Conservation (phyloP, 2,329 filamentous ascomycete species). For the Aspergillus fructus region DNA sequence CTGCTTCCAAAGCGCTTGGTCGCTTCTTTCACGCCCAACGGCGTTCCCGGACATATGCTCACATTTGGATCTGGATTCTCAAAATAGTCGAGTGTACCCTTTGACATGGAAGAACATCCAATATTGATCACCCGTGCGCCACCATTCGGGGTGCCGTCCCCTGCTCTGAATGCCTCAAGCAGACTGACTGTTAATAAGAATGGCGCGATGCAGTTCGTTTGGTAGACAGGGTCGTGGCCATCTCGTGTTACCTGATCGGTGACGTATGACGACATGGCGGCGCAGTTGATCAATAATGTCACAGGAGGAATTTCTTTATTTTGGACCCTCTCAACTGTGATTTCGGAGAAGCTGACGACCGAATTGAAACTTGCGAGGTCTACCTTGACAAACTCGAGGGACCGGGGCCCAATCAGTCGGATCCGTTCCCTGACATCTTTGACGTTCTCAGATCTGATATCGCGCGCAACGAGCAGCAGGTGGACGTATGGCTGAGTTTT, state of each 20-base stretch:
- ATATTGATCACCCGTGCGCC: conserved; percentile 38
- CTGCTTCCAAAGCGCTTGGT: conserved; percentile 35
- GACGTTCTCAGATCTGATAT: conserved; percentile 31
- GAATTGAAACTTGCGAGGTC: conserved; percentile 35
- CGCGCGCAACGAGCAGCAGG: conserved; percentile 31
- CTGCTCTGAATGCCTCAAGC: conserved; percentile 37
- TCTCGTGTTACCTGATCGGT: conserved; percentile 31
- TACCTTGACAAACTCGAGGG: conserved; percentile 31
- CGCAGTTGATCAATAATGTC: conserved; percentile 33
- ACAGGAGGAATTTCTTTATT: conserved; percentile 37
- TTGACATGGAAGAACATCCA: conserved; percentile 33
- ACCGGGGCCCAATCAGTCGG: conserved; percentile 34
- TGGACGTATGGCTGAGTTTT: conserved; percentile 38
- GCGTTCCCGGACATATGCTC: conserved; percentile 21
- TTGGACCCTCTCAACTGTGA: conserved; percentile 34
- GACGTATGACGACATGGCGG: conserved; percentile 34
- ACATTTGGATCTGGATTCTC: conserved; percentile 22
- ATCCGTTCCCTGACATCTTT: conserved; percentile 27
- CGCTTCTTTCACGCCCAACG: conserved; percentile 30
- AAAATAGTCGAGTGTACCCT: conserved; percentile 35
- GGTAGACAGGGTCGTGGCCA: conserved; percentile 38
- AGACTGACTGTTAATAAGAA: conserved; percentile 37
- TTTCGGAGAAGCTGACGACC: conserved; percentile 29
- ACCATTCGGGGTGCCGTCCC: conserved; percentile 29
- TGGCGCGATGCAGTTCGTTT: conserved; percentile 38